Conservation (phyloP, 2,329 filamentous ascomycete genomes). For the Hyphodiscus sp. region DNA sequence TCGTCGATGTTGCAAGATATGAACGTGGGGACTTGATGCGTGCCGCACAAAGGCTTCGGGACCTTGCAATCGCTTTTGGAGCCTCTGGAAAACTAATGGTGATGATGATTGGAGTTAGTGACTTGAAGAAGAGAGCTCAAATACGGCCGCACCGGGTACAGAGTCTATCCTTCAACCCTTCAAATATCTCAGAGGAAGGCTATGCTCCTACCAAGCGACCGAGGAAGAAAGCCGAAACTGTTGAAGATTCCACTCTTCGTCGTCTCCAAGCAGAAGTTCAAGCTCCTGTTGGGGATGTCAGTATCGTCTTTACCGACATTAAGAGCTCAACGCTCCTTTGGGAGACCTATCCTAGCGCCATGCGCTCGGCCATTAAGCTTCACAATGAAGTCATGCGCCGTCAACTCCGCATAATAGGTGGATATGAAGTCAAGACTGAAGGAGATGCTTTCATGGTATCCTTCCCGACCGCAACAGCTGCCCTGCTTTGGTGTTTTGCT, state of each 20-base stretch:
- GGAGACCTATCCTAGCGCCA: constrained; percentile 91
- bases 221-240: constrained; percentile 54
- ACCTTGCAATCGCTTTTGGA: constrained; percentile 92
- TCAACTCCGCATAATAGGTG: constrained; percentile 86
- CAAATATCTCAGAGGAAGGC: constrained; percentile 64
- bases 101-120: constrained; percentile 92
- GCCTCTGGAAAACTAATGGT: constrained; percentile 96
- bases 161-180: constrained; percentile 73
- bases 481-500: constrained; percentile 91
- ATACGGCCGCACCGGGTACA: constrained; percentile 65
- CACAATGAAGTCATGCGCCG: constrained; percentile 97
- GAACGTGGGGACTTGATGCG: constrained; percentile 90
- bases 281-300: constrained; percentile 82
- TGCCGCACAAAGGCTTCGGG: constrained; percentile 87
- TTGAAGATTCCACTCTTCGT: constrained; percentile 80
- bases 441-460: constrained; percentile 99
- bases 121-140: constrained; percentile 80
- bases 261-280: constrained; percentile 86
- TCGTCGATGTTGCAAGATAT: constrained; percentile 83
- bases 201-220: constrained; percentile 59
- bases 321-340: constrained; percentile 95
- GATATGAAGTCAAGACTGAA: constrained; percentile 99
- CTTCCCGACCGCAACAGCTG: constrained; percentile 91
- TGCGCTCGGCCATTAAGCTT: constrained; percentile 93
- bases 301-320: constrained; percentile 97